A percentile compares a stretch with the other conserved stretches of the same genome.
Evolutionary conservation across 805 yeast species (phyloP).

Genomic region (Teunomyces cretensis): DNA sequence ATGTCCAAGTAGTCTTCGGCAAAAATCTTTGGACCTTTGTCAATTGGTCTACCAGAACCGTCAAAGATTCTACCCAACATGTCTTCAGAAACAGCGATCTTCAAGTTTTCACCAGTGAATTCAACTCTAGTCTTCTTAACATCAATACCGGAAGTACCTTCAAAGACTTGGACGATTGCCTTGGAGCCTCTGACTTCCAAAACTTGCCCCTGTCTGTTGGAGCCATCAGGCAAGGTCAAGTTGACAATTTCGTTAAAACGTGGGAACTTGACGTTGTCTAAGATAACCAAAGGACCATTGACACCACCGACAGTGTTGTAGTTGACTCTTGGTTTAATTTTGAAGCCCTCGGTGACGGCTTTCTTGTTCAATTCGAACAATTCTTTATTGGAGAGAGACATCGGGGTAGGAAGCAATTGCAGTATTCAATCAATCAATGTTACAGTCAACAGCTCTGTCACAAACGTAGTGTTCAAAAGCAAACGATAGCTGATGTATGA

Average conservation of each 20-base stretch:
- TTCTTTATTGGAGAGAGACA: constrained; percentile 41
- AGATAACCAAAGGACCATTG: constrained; percentile 93
- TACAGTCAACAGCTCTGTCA: not conserved
- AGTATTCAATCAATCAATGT: not conserved
- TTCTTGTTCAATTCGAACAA: constrained; percentile 77
- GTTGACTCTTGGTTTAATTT: constrained; percentile 84
- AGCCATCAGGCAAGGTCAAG: constrained; percentile 94
- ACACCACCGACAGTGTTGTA: constrained; percentile 98
- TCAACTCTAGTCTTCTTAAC: constrained; percentile 97
- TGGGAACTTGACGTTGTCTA: constrained; percentile 49
- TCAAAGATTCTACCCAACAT: constrained; percentile 97
- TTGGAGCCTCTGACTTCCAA: constrained; percentile 95
- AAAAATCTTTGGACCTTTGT: constrained; percentile 95
- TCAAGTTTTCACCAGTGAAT: constrained; percentile 92
- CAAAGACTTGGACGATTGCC: constrained; percentile 98
- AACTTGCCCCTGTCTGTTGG: constrained; percentile 95
- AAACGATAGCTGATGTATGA: not conserved
- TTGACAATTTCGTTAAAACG: constrained; percentile 96
- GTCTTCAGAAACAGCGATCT: constrained; percentile 94
- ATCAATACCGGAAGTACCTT: constrained; percentile 98
- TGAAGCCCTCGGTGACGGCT: constrained; percentile 90
- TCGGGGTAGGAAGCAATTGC: constrained; percentile 8
- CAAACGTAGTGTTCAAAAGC: not conserved
- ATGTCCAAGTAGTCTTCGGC: constrained; percentile 99
- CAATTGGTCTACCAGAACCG: constrained; percentile 98